These are phyloP conservation scores for Albizia julibrissin DNA, from an alignment of 306 rosid species.

Conservation along the genomic window DNA sequence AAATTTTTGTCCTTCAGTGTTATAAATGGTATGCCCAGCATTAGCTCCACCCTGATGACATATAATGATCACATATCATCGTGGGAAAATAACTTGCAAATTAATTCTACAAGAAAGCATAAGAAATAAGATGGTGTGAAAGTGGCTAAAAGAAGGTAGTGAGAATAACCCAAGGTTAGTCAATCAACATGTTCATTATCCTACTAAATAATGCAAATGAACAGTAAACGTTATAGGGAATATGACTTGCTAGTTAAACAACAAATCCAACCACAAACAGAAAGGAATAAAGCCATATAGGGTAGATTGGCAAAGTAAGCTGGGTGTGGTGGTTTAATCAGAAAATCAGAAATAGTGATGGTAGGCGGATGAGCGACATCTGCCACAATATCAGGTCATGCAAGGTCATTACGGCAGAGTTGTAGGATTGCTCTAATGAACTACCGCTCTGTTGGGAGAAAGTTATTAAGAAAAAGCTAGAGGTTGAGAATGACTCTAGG, in stretches of 20 bases:
- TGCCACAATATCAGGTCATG: background rate
- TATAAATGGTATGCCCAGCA: slow-evolving; percentile 96
- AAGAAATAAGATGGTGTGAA: background rate
- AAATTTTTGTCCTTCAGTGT: slow-evolving; percentile 90
- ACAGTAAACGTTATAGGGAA: background rate
- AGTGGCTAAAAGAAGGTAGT: background rate
- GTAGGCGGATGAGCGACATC: background rate
- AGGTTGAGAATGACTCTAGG: background rate
- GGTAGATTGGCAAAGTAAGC: background rate
- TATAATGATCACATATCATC: slow-evolving; percentile 9
- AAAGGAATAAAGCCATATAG: background rate
- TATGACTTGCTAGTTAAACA: background rate
- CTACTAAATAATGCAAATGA: background rate
- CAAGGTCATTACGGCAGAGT: background rate
- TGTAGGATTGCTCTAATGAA: background rate
- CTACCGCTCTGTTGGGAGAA: background rate
- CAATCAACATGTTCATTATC: background rate
- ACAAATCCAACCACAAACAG: background rate
- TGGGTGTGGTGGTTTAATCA: too few species aligned
- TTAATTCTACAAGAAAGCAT: background rate
- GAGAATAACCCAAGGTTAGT: slow-evolving; percentile 2
- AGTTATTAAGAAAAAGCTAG: too few species aligned
- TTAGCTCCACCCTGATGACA: slow-evolving; percentile 87
- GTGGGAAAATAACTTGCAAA: slow-evolving; percentile 19
- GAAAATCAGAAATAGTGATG: background rate